Conservation (phyloP, 2,329 filamentous ascomycete species). For the Sporothrix pseudoabietina region DNA sequence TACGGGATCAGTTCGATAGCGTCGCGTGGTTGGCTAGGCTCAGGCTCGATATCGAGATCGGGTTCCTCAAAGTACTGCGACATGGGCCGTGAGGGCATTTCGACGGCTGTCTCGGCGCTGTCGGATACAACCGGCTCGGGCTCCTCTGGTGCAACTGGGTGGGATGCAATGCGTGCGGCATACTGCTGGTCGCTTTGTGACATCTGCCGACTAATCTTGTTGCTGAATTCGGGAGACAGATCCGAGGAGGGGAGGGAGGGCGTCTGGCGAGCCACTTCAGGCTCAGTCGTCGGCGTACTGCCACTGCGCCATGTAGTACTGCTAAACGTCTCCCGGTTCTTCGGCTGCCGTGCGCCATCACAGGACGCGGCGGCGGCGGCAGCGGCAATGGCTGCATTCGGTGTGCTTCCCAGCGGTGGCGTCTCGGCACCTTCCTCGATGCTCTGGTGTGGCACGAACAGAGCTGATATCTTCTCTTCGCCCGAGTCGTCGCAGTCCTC, state of each 20-base stretch:
- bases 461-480: slow-evolving; percentile 82
- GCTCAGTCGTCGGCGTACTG: slow-evolving; percentile 53
- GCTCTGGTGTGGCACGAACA: slow-evolving; percentile 77
- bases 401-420: slow-evolving; percentile 15
- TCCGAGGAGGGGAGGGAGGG: slow-evolving; percentile 6
- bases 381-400: slow-evolving; percentile 21
- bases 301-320: slow-evolving; percentile 59
- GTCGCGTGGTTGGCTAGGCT: slow-evolving; percentile 67
- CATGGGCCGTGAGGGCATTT: slow-evolving; percentile 45
- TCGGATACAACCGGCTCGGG: slow-evolving; percentile 46
- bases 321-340: slow-evolving; percentile 43
- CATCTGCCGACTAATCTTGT: slow-evolving; percentile 29
- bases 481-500: slow-evolving; percentile 65
- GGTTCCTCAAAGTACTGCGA: slow-evolving; percentile 52
- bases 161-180: slow-evolving; percentile 27
- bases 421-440: slow-evolving; percentile 46
- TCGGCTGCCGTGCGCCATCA: slow-evolving; percentile 33
- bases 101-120: slow-evolving; percentile 38
- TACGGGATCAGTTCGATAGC: slow-evolving; percentile 97
- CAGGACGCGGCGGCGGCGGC: slow-evolving; percentile 19
- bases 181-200: slow-evolving; percentile 31
- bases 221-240: slow-evolving; percentile 19
- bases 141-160: slow-evolving; percentile 40
- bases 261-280: slow-evolving; percentile 43
- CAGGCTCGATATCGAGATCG: slow-evolving; percentile 56